Evolutionary conservation across 1,284 basidiomycete genomes (phyloP).

Genomic region (Austroboletus olivaceoglutinosus): DNA sequence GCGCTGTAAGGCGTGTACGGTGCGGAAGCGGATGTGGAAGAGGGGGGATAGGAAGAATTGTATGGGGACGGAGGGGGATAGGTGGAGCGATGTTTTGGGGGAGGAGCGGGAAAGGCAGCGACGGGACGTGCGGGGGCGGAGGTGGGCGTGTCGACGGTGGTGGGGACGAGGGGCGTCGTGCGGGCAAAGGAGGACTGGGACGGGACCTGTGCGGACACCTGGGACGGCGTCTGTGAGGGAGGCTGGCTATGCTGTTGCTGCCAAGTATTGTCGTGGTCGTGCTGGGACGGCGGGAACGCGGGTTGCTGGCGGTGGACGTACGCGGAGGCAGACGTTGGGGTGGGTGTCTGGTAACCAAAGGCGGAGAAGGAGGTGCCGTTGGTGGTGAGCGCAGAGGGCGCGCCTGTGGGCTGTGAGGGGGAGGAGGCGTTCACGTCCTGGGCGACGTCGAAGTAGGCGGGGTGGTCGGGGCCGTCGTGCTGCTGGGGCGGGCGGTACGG

Average conservation of each 20-base stretch:
- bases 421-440: slow-evolving; percentile 18
- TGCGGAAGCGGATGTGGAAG: slow-evolving; percentile 19
- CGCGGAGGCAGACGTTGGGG: slow-evolving; percentile 24
- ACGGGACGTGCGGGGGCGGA: slow-evolving; percentile 12
- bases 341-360: slow-evolving; percentile 28
- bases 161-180: slow-evolving; percentile 36
- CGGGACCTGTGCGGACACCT: slow-evolving; percentile 22
- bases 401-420: neutral
- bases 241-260: slow-evolving; percentile 27
- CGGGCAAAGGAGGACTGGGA: slow-evolving; percentile 26
- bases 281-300: slow-evolving; percentile 23
- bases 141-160: slow-evolving; percentile 34
- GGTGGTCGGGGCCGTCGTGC: slow-evolving; percentile 26
- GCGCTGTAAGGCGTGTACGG: slow-evolving; percentile 25
- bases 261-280: slow-evolving; percentile 29
- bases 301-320: slow-evolving; percentile 30
- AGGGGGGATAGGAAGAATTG: slow-evolving; percentile 17
- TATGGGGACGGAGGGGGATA: slow-evolving; percentile 22
- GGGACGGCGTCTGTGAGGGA: slow-evolving; percentile 23
- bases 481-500: slow-evolving; percentile 38
- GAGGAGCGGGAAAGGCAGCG: slow-evolving; percentile 15
- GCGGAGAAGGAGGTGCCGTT: slow-evolving; percentile 24
- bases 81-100: slow-evolving; percentile 24
- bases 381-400: slow-evolving; percentile 17
- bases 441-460: slow-evolving; percentile 21